Conservation (phyloP, 345 rosid species). For the Odontarrhena argentea region DNA sequence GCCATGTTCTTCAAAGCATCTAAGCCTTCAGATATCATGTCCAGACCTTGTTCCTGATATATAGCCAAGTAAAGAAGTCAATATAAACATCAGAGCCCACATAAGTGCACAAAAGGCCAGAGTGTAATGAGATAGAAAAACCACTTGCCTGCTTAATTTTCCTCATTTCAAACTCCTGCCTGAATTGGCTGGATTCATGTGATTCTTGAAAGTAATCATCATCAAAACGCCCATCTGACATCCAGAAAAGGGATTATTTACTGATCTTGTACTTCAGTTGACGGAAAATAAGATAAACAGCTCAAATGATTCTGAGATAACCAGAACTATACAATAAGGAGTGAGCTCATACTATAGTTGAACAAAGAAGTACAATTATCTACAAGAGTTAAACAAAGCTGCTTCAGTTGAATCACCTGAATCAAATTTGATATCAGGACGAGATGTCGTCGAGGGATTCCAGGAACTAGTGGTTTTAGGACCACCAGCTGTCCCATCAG, state of each 20-base stretch:
- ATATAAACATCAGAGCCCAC: neutral
- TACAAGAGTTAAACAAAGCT: conserved; percentile 29
- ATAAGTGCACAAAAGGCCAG: neutral
- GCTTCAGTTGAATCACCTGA: conserved; percentile 57
- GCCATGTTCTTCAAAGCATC: conserved; percentile 98
- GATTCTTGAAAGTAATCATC: conserved; percentile 84
- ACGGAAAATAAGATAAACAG: neutral
- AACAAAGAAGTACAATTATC: neutral
- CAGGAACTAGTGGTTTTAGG: conserved; percentile 77
- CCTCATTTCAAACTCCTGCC: conserved; percentile 96
- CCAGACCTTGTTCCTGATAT: conserved; percentile 92
- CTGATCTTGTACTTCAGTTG: conserved; percentile 33
- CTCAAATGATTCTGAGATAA: conserved; percentile 3
- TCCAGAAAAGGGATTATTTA: conserved; percentile 31
- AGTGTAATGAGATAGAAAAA: conserved; percentile 5
- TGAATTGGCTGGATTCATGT: conserved; percentile 74
- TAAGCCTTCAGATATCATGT: conserved; percentile 91
- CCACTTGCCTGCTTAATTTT: conserved; percentile 75
- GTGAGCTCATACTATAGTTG: neutral
- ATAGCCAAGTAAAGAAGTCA: conserved; percentile 24
- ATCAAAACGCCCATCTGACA: conserved; percentile 76
- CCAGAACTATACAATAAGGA: neutral
- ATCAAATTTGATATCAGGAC: conserved; percentile 87
- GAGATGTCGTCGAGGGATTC: conserved; percentile 73
- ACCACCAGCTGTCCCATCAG: conserved; percentile 88